Evolutionary conservation across 2,329 filamentous ascomycete species (phyloP), one percentile per base, ranked within the genome.

Genomic region (Gnomoniopsis smithogilvyi): DNA sequence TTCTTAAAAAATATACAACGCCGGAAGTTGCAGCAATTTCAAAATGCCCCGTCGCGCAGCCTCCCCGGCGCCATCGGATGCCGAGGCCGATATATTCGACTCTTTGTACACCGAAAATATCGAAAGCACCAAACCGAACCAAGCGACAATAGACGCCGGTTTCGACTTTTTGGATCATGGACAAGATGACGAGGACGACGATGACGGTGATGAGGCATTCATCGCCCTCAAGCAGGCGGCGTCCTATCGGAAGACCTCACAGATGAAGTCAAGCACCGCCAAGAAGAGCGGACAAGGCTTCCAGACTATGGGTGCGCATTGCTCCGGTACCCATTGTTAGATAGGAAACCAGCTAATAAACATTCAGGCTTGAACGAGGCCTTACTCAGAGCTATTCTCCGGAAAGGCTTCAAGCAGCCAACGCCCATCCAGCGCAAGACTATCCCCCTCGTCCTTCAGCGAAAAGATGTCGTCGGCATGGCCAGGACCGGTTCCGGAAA

Each of bases 401-500:
- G 91, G 67, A 99, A 98, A 76, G 96, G 95, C 17, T 99, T 97
- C 75, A 92, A 90, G 0, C 91, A 98, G 2, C 96, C 96, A 3
- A 99, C 95, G 0, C 95, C 95, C 0, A 99, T 99, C 73, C 95
- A 99, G 78, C 86, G 95, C 66, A 98, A 98, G 75, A 91, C 95
- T 2, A 96, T 99, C 51, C 96, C 95, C 3, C 80, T 98, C 57
- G 86, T 99, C 57, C 80, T 98, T 66, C 90, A 96, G 62, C 85
- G 89, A 56, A 91, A 92, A 75, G 95, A 99, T 81, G 91, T 98
- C n/a, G 94, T 99, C 24, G 96, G 93, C 65, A 99, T 99, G 95
- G 95, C 95, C 8, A 84, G 96, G 65, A 99, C 96, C n/a, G 95
- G 95, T 71, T 98, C 93, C 21, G 95, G 95, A 78, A 99, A 99